Conservation (phyloP, 2,329 filamentous ascomycete genomes). For the Lasiodiplodia hormozganensis region DNA sequence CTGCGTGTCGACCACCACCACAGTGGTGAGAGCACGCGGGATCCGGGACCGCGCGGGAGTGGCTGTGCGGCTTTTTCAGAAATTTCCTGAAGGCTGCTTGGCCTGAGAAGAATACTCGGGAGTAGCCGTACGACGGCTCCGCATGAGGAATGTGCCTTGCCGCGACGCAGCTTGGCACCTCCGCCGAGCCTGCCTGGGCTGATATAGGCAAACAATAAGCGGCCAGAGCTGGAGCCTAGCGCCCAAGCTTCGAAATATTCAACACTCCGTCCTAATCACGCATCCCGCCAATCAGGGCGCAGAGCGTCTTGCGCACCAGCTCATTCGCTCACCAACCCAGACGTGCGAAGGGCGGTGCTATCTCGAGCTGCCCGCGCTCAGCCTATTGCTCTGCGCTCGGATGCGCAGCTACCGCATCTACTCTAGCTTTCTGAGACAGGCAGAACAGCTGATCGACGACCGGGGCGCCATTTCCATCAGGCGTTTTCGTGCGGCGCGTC, state of each 20-base stretch:
- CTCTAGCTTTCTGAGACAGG: neutral
- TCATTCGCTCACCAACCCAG: constrained; percentile 2
- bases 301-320: neutral
- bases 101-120: neutral
- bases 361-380: neutral
- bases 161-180: constrained; percentile 5
- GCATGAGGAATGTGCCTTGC: constrained; percentile 7
- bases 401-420: neutral
- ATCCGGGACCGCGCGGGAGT: constrained; percentile 9
- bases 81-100: constrained; percentile 1
- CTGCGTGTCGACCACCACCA: neutral
- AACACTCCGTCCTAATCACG: neutral
- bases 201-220: neutral
- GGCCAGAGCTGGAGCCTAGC: constrained; percentile 2
- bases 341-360: neutral
- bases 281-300: constrained; percentile 7
- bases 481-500: constrained; percentile 13
- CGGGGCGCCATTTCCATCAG: constrained; percentile 2
- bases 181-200: neutral
- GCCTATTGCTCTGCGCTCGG: constrained; percentile 1
- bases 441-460: constrained; percentile 11
- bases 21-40: neutral
- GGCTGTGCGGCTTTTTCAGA: constrained; percentile 12
- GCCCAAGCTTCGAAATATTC: constrained; percentile 4
- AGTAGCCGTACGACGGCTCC: neutral